Percentiles rank a stretch among this genome's conserved stretches.
phyloP scores from a whole-genome alignment of 495 filamentous ascomycete genomes.

The Cladorrhinum samala region DNA sequence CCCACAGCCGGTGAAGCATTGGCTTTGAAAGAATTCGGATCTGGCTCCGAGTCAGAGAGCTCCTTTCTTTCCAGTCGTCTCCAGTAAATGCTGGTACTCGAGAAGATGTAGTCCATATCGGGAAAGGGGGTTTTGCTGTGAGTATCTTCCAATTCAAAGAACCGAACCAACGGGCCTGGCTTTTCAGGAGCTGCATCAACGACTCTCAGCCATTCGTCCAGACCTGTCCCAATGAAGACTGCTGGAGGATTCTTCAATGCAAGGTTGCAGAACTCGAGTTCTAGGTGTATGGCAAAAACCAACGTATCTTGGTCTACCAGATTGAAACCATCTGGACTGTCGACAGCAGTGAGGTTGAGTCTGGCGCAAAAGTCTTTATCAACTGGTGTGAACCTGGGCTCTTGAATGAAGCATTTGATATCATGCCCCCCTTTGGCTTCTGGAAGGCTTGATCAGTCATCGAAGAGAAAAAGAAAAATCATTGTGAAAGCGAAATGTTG shows the following conservation, averaged over 20 bases:
- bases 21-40: no score
- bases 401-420: conserved; percentile 55
- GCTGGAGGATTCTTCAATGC: conserved; percentile 33
- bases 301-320: conserved; percentile 42
- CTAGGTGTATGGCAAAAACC: conserved; percentile 59
- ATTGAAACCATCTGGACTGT: conserved; percentile 52
- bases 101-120: conserved; percentile 33
- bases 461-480: neutral
- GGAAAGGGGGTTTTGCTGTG: conserved; percentile 34
- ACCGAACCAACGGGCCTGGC: conserved; percentile 1
- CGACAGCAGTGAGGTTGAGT: conserved; percentile 49
- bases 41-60: no score
- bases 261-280: conserved; percentile 34
- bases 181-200: conserved; percentile 7
- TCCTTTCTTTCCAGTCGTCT: neutral
- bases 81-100: conserved; percentile 36
- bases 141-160: conserved; percentile 25
- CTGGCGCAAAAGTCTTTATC: conserved; percentile 53
- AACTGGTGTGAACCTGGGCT: conserved; percentile 59
- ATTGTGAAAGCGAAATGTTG: no score
- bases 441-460: conserved; percentile 4
- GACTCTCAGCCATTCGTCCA: conserved; percentile 35
- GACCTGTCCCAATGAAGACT: conserved; percentile 38
- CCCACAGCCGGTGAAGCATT: no score
- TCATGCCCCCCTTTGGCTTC: conserved; percentile 12